Percentiles rank a stretch among this genome's conserved stretches.
Evolutionary conservation across 768 basidiomycete genomes (phyloP).

Genomic region (Dioszegia crocea): DNA sequence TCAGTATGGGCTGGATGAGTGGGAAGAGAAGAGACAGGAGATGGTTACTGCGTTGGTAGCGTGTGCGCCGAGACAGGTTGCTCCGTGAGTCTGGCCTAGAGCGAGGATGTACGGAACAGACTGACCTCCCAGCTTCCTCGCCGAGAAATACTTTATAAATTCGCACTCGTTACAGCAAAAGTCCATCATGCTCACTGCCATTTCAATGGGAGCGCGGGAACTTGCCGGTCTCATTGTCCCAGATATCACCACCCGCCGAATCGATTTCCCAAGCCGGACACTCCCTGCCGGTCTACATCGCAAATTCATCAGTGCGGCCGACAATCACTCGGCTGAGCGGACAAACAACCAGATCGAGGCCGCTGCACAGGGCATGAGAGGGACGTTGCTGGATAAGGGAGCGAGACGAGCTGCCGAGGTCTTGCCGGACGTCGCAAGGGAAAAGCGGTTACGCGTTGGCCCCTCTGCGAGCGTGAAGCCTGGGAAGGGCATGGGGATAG

Average conservation of each 20-base stretch:
- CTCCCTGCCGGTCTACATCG: conserved; percentile 69
- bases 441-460: conserved; percentile 67
- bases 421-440: conserved; percentile 63
- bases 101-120: no score
- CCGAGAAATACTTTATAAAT: conserved; percentile 89
- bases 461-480: background rate
- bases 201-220: conserved; percentile 82
- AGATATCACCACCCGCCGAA: conserved; percentile 21
- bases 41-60: conserved; percentile 73
- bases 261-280: conserved; percentile 73
- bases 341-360: conserved; percentile 46
- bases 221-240: conserved; percentile 58
- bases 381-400: conserved; percentile 61
- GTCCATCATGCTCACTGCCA: conserved; percentile 74
- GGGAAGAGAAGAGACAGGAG: conserved; percentile 69
- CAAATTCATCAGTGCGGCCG: conserved; percentile 58
- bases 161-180: conserved; percentile 87
- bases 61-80: conserved; percentile 70
- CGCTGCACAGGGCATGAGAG: conserved; percentile 64
- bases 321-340: conserved; percentile 21
- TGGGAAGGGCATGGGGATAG: conserved; percentile 16
- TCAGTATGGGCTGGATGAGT: conserved; percentile 53
- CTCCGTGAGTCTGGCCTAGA: conserved; percentile 63
- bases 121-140: conserved; percentile 59
- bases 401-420: conserved; percentile 58